phyloP scores from a whole-genome alignment of 805 yeast genomes.

The Metschnikowia corniflorae region DNA sequence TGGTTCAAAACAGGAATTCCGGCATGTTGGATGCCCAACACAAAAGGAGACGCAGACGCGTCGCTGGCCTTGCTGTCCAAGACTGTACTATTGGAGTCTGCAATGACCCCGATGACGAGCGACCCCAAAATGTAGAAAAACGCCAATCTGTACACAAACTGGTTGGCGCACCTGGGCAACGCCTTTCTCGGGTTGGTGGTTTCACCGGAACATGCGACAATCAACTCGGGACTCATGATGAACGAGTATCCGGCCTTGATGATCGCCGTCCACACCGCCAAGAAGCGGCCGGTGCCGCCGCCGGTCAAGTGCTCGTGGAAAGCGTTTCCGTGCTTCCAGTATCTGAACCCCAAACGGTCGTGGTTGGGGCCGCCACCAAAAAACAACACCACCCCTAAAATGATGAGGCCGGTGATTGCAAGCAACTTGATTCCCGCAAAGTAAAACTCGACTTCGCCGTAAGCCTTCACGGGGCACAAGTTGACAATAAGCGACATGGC shows the following conservation, averaged over 20 bases:
- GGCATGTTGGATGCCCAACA: slow-evolving; percentile 72
- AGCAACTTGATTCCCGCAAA: slow-evolving; percentile 20
- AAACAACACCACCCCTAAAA: slow-evolving; percentile 20
- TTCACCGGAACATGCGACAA: slow-evolving; percentile 54
- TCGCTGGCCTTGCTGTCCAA: slow-evolving; percentile 26
- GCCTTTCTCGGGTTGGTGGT: slow-evolving; percentile 55
- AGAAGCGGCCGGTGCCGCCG: slow-evolving; percentile 23
- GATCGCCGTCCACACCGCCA: slow-evolving; percentile 24
- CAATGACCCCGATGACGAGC: slow-evolving; percentile 39
- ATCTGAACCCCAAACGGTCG: slow-evolving; percentile 20
- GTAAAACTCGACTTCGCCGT: slow-evolving; percentile 19
- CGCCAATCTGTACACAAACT: slow-evolving; percentile 51
- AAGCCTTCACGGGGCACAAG: slow-evolving; percentile 17
- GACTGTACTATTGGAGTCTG: slow-evolving; percentile 24
- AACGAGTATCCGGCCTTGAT: slow-evolving; percentile 28
- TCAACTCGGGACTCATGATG: slow-evolving; percentile 48
- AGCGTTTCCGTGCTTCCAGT: slow-evolving; percentile 24
- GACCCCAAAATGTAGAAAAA: slow-evolving; percentile 40
- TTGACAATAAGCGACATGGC: slow-evolving; percentile 12
- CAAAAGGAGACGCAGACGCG: slow-evolving; percentile 75
- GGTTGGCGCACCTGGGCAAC: slow-evolving; percentile 57
- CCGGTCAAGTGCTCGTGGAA: slow-evolving; percentile 42
- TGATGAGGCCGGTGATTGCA: slow-evolving; percentile 20
- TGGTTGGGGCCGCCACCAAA: slow-evolving; percentile 22
- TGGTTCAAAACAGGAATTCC: slow-evolving; percentile 67